Percentiles rank a stretch among this genome's conserved stretches.
Evolutionary conservation across 2,329 filamentous ascomycete species (phyloP).

Genomic region (Apiospora malaysiana): DNA sequence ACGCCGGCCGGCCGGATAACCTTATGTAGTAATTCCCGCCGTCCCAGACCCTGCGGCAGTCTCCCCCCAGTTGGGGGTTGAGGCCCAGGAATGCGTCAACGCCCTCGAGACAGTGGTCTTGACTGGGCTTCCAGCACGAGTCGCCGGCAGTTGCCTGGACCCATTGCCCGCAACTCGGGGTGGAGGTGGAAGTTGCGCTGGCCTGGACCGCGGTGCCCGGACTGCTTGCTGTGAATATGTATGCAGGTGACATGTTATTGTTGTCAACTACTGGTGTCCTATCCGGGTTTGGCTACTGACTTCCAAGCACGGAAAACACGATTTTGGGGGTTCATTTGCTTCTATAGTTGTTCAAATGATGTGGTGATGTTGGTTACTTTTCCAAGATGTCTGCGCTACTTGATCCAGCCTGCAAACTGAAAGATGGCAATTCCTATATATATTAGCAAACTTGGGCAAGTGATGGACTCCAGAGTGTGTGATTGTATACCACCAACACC

Average conservation of each 20-base stretch:
- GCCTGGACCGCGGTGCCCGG: not conserved
- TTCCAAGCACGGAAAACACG: not conserved
- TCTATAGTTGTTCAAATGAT: not conserved
- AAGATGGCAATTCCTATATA: not conserved
- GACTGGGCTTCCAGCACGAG: not conserved
- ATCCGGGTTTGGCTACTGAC: not conserved
- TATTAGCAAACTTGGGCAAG: not conserved
- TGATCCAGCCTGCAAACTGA: not conserved
- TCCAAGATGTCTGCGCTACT: not conserved
- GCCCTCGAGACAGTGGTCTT: conserved; percentile 4
- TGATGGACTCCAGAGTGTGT: not conserved
- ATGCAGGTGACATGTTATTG: not conserved
- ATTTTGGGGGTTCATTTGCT: not conserved
- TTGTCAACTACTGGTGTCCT: not conserved
- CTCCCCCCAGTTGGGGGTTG: conserved; percentile 1
- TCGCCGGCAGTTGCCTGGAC: not conserved
- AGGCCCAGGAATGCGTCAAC: not conserved
- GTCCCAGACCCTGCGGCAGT: not conserved
- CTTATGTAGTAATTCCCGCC: not conserved
- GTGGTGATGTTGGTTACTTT: not conserved
- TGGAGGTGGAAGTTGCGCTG: not conserved
- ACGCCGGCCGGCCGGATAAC: conserved; percentile 7
- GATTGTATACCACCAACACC: not conserved
- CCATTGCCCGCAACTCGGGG: not conserved
- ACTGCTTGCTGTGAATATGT: not conserved